A percentile compares a stretch with the other conserved stretches of the same genome.
Evolutionary conservation across 2,329 filamentous ascomycete genomes (phyloP).

Genomic region (Ambrosiella beaveri): DNA sequence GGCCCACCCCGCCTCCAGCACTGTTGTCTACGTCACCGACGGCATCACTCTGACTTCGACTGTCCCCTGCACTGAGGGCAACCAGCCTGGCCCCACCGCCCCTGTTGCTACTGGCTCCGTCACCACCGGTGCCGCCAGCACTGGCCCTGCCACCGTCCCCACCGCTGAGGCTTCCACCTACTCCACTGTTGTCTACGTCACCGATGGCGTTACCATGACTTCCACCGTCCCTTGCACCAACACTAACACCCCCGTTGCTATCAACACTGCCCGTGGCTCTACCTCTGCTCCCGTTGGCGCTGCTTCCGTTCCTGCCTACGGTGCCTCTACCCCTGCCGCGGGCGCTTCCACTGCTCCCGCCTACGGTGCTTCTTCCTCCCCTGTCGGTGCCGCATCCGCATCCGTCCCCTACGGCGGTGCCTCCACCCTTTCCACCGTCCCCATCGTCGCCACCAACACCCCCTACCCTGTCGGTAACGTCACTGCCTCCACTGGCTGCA

Average conservation of each 20-base stretch:
- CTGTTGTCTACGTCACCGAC: slow-evolving; percentile 1
- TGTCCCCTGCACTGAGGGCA: not conserved
- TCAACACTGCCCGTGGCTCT: not conserved
- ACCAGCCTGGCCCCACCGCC: not conserved
- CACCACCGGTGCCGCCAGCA: not conserved
- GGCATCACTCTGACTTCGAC: not conserved
- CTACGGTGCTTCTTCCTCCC: not conserved
- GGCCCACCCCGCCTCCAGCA: not conserved
- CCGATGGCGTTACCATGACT: slow-evolving; percentile 3
- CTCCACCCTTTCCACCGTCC: not conserved
- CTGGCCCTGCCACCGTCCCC: not conserved
- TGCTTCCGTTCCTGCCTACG: not conserved
- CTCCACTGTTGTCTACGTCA: slow-evolving; percentile 1
- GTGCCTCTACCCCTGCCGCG: not conserved
- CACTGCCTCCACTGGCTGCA: not conserved
- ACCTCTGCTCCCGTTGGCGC: not conserved
- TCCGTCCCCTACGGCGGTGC: not conserved
- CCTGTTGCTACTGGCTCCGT: not conserved
- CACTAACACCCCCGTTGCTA: not conserved
- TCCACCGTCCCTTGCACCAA: slow-evolving; percentile 3
- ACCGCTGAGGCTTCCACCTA: not conserved
- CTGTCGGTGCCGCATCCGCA: not conserved
- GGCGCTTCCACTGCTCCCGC: not conserved
- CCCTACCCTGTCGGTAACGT: slow-evolving; percentile 1
- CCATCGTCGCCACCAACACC: not conserved